These are phyloP conservation scores for Oldenlandia corymbosa DNA, from an alignment of 257 asterid species.

Conservation along the genomic window DNA sequence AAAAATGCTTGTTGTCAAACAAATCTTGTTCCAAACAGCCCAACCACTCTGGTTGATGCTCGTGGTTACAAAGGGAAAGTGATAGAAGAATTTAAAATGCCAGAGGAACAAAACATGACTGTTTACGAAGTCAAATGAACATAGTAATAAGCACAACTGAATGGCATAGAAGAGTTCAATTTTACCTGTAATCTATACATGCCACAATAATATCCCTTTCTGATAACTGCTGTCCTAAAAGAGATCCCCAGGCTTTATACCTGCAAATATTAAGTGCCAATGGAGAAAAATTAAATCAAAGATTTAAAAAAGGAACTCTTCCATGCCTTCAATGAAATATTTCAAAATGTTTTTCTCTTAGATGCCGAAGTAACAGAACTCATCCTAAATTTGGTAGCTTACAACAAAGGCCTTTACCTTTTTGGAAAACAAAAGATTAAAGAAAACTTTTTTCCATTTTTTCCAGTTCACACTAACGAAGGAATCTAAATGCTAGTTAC, in stretches of 20 bases:
- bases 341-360: too few relatives aligned
- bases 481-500: background rate
- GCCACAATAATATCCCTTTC: slow-evolving; percentile 95
- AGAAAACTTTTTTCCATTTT: too few relatives aligned
- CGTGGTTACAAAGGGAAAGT: background rate
- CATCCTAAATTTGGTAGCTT: background rate
- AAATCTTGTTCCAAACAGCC: background rate
- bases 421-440: too few relatives aligned
- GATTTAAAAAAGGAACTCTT: too few relatives aligned
- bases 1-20: background rate
- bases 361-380: background rate
- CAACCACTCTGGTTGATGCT: background rate
- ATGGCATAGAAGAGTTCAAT: slow-evolving; percentile 10
- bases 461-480: background rate
- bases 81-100: background rate
- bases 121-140: background rate
- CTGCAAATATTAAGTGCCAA: slow-evolving; percentile 38
- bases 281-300: slow-evolving; percentile 18
- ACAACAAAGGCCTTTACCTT: too few relatives aligned
- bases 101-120: background rate
- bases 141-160: background rate
- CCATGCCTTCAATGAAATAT: too few relatives aligned
- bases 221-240: slow-evolving; percentile 79
- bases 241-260: slow-evolving; percentile 99
- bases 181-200: slow-evolving; percentile 95